Base-by-base conservation (phyloP, 2,329 filamentous ascomycete genomes). In the Trichoderma pleuroti region DNA sequence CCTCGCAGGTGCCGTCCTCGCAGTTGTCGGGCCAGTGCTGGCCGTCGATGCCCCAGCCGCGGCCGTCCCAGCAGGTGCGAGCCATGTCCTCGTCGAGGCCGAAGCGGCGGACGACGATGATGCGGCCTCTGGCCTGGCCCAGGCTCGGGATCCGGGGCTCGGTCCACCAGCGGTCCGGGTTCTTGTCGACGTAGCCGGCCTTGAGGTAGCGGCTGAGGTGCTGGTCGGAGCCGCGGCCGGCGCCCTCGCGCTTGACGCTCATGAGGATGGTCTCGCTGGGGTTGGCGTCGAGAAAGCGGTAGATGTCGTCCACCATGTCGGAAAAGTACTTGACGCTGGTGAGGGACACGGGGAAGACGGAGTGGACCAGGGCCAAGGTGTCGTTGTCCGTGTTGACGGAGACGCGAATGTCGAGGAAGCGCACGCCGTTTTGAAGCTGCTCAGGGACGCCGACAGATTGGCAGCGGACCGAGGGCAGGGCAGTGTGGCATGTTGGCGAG, bases 391-490 rank as follows among this genome's bases (percentile, higher is more conserved):
- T 74, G 74, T 77, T 82, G 69, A 82, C 84, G 42, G 82, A 85
- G 69, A 98, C 92, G 65, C 96, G 90, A 73, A 99, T 88, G 79
- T 99, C 96, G 74, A 99, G 90, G 85, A 98, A 98, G 65, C 96
- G 93, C 59, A 98, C 92, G 32, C 96, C 96, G 78, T 97, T 95
- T 70, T 90, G 85, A 32, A 99, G 88, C 81, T 99, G 96, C 67
- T 91, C 88, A 62, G 86, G 84, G 6, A 97, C 86, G 72, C 88
- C 85, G 21, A 94, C 93, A 39, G 92, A 91, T 82, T 99, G 96
- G 81, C 96, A 98, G 49, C 96, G 92, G 46, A 98, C 96, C 1
- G 93, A 97, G 1, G 96, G 96, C 6, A 98, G 87, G 14, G 96
- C 94, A 62, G 88, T 87, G 84, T 97, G 87, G 82, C 88, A 91